Evolutionary conservation across 129 eudicot genomes (phyloP).

Genomic region (Helianthus tuberosus): DNA sequence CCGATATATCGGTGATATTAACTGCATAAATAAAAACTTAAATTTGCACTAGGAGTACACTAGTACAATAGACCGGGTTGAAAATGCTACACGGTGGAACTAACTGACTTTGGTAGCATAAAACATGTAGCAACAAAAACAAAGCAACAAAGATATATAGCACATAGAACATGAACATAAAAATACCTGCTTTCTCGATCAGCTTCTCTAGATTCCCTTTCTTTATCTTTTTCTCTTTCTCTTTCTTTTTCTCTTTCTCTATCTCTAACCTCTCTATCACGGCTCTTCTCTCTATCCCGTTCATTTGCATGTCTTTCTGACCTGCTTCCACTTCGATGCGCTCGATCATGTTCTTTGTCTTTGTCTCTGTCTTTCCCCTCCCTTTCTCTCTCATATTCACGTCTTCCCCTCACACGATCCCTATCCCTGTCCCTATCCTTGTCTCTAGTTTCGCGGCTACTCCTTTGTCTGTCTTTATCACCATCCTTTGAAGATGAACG

Average conservation of each 20-base stretch:
- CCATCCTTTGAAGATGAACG: conserved; percentile 70
- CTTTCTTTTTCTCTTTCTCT: conserved; percentile 41
- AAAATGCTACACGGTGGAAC: background rate
- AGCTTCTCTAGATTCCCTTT: conserved; percentile 52
- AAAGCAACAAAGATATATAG: conserved; percentile 1
- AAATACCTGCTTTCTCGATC: conserved; percentile 69
- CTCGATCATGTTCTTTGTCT: conserved; percentile 46
- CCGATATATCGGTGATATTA: no score
- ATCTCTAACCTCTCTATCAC: conserved; percentile 47
- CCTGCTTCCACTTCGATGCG: conserved; percentile 54
- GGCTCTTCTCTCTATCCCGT: conserved; percentile 49
- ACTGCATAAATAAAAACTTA: background rate
- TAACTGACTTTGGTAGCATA: conserved; percentile 17
- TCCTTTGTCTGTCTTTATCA: conserved; percentile 59
- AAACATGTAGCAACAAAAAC: background rate
- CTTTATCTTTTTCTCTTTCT: conserved; percentile 53
- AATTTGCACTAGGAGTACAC: background rate
- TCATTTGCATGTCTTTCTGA: conserved; percentile 57
- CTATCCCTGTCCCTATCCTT: conserved; percentile 48
- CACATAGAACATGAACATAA: conserved; percentile 12
- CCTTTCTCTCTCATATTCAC: conserved; percentile 45
- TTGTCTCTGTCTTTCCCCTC: conserved; percentile 32
- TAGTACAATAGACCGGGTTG: conserved; percentile 5
- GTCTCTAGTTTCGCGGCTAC: conserved; percentile 65
- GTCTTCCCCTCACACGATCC: conserved; percentile 48